Percentiles rank a stretch among this genome's conserved stretches.
Evolutionary conservation across 768 basidiomycete genomes (phyloP).

Genomic region (Trametes elegans): DNA sequence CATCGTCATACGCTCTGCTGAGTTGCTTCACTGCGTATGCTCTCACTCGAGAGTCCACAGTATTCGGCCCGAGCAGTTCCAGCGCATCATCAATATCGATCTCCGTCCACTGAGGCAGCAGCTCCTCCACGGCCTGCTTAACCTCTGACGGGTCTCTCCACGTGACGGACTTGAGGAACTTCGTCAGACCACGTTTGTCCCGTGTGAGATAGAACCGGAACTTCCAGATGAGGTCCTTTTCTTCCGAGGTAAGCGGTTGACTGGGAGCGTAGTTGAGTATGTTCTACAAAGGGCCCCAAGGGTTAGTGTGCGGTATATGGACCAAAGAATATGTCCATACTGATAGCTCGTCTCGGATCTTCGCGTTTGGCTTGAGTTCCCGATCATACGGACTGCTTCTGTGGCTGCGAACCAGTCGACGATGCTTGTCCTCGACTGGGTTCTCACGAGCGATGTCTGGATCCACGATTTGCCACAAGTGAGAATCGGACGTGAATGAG

Average conservation of each 20-base stretch:
- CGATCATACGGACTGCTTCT: conserved; percentile 92
- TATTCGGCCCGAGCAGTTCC: conserved; percentile 88
- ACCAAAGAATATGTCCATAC: conserved; percentile 43
- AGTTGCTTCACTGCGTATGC: conserved; percentile 94
- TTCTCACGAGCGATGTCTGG: conserved; percentile 92
- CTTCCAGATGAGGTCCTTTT: conserved; percentile 97
- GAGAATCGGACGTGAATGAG: conserved; percentile 59
- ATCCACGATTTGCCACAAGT: conserved; percentile 86
- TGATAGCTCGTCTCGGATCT: conserved; percentile 88
- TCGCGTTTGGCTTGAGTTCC: conserved; percentile 95
- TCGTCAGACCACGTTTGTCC: conserved; percentile 92
- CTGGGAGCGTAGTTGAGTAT: conserved; percentile 92
- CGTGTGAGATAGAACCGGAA: conserved; percentile 96
- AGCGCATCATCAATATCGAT: conserved; percentile 96
- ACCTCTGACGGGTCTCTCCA: conserved; percentile 97
- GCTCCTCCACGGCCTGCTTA: conserved; percentile 95
- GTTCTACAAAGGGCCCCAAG: conserved; percentile 45
- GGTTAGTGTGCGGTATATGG: neutral
- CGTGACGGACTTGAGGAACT: conserved; percentile 96
- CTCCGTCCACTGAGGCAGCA: conserved; percentile 95
- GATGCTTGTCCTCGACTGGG: conserved; percentile 96
- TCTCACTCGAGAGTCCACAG: conserved; percentile 87
- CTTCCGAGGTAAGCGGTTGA: conserved; percentile 79
- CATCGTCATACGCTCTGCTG: conserved; percentile 91
- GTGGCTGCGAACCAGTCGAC: conserved; percentile 91